These are phyloP conservation scores for Euphorbia tirucalli DNA, from an alignment of 345 rosid genomes.

Conservation along the genomic window DNA sequence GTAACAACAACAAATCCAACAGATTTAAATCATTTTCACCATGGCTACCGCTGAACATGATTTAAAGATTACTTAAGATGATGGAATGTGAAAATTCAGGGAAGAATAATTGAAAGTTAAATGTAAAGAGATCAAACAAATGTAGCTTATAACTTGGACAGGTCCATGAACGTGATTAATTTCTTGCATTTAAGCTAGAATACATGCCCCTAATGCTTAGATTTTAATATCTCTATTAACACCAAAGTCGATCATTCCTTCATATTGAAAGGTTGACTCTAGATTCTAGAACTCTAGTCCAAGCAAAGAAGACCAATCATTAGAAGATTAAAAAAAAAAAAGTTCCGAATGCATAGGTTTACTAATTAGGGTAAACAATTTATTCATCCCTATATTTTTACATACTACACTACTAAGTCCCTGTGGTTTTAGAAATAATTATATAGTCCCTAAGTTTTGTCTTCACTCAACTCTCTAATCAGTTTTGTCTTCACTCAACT, in stretches of 20 bases:
- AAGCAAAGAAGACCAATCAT: background rate
- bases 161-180: background rate
- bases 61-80: background rate
- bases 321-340: background rate
- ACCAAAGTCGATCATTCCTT: background rate
- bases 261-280: background rate
- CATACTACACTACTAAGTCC: no score
- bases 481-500: no score
- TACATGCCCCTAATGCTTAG: background rate
- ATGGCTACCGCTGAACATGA: background rate
- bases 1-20: slow-evolving; percentile 25
- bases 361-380: no score
- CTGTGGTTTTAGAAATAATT: no score
- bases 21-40: background rate
- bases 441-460: no score
- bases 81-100: background rate
- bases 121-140: background rate
- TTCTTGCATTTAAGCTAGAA: background rate
- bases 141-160: background rate
- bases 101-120: background rate
- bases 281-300: background rate
- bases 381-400: no score
- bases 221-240: background rate
- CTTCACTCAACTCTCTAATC: no score
- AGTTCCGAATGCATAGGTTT: background rate